Base-by-base conservation (phyloP, 2,329 filamentous ascomycete species). In the Ascocoryne sarcoides region DNA sequence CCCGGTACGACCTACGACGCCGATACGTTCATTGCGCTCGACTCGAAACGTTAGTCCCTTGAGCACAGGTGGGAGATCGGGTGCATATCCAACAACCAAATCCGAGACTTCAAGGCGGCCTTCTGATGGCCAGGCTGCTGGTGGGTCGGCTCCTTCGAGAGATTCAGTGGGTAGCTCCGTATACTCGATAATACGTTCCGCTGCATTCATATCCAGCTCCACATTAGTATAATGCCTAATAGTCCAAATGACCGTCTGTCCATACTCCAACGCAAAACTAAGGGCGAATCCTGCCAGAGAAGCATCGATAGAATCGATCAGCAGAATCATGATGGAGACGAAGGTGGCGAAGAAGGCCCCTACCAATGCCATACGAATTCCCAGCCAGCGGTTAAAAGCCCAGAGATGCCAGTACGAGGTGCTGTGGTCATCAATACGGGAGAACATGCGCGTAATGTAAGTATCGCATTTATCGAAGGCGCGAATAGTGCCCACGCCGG, bases 141-240 rank as follows among this genome's bases (percentile, higher is more conserved):
- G 78, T 0, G 80, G 74, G 16, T 70, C 66, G 15, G 62, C 58
- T 10, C 80, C 82, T 10, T 67, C 75, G 32, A 79, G 73, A 15
- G 74, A 69, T 57, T 88, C 84, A 0, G 75, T 86, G 21, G 73
- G 65, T 7, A 88, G 67, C 35, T 79, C 73, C 0, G 77, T 73
- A 58, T 89, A 90, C 57, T 89, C 84, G 4, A 86, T 66, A 18
- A 90, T 76, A 20, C 84, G 70, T 61, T 90, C 84, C 0, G 79
- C 78, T 0, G 82, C 75, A 53, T 88, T 88, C 81, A 89, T 87
- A 54, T 84, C 76, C 3, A 89, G 65, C 57, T 90, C 84, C 15
- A 87, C 64, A 46, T 76, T 79, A 0, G 82, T 73, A 54, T 85
- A 86, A 40, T 78, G 66, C 1, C 81, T 69, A 28, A 87, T 72